These are phyloP conservation scores for Cornus florida DNA, from an alignment of 148 eudicot species.

Conservation along the genomic window DNA sequence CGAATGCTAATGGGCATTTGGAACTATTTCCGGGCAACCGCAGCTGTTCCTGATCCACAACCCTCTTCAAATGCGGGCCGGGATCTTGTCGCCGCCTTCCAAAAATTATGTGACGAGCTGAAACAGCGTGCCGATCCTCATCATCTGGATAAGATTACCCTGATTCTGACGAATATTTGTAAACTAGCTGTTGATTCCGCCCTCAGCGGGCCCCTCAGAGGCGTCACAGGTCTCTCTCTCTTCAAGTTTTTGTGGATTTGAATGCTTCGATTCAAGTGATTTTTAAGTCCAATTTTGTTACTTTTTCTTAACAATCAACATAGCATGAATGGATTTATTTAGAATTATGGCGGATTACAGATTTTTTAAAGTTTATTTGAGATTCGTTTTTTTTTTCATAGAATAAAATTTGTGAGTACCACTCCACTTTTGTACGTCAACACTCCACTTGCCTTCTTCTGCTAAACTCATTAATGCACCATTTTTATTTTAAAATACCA, in stretches of 20 bases:
- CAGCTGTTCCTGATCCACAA: not conserved
- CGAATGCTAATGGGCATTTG: constrained; percentile 14
- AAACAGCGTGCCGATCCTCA: constrained; percentile 9
- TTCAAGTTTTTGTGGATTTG: not conserved
- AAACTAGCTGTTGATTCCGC: constrained; percentile 36
- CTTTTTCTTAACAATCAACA: not conserved
- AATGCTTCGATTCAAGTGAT: not conserved
- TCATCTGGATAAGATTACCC: constrained; percentile 22
- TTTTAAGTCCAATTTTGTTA: not conserved
- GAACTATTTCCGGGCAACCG: constrained; percentile 19
- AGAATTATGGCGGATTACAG: no score
- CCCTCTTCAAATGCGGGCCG: not conserved
- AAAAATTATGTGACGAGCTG: constrained; percentile 10
- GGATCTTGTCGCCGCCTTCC: not conserved
- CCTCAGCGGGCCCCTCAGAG: constrained; percentile 34
- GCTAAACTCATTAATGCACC: no score
- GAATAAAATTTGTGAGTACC: no score
- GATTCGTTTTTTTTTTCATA: no score
- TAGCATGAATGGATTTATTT: not conserved
- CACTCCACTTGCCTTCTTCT: no score
- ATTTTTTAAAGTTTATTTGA: no score
- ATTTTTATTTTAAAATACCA: no score
- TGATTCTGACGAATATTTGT: constrained; percentile 23
- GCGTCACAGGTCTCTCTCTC: constrained; percentile 20
- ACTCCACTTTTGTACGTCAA: no score